Percentiles rank a stretch among this genome's conserved stretches.
Conservation (phyloP, 305 asterid species). For the Stenogyne calaminthoides region DNA sequence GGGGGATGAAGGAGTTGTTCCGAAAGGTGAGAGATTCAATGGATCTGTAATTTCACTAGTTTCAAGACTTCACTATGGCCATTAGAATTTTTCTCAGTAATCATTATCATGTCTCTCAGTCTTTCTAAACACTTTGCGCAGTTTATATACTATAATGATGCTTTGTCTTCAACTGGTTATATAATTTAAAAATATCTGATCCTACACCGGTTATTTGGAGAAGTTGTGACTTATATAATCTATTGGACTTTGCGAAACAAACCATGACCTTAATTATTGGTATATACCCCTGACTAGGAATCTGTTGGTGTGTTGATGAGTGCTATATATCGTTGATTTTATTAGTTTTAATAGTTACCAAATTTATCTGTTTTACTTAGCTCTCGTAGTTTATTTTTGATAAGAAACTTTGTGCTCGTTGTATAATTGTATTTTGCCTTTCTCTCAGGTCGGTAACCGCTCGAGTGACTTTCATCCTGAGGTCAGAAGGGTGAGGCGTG, state of each 20-base stretch:
- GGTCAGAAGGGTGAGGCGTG: conserved; percentile 95
- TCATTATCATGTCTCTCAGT: conserved; percentile 14
- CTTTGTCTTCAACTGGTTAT: background rate
- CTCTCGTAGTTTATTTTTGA: background rate
- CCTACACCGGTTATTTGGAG: background rate
- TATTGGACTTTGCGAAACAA: background rate
- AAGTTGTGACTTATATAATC: background rate
- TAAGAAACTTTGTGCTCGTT: background rate
- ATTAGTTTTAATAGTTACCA: conserved; percentile 7
- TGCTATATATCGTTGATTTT: background rate
- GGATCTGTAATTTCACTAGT: conserved; percentile 16
- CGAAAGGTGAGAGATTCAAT: conserved; percentile 70
- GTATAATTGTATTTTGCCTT: conserved; percentile 9
- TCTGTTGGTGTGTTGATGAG: conserved; percentile 1
- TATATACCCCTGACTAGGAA: conserved; percentile 1
- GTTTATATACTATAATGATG: background rate
- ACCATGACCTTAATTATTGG: background rate
- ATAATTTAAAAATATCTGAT: background rate
- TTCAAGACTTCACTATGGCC: background rate
- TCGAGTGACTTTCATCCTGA: conserved; percentile 99
- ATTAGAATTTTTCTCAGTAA: conserved; percentile 17
- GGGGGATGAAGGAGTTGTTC: conserved; percentile 97
- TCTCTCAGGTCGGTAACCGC: conserved; percentile 88
- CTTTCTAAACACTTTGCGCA: conserved; percentile 11
- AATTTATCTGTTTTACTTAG: background rate